A percentile compares a stretch with the other conserved stretches of the same genome.
Evolutionary conservation across 2,329 filamentous ascomycete species (phyloP).

Genomic region (Drechslerella dactyloides): DNA sequence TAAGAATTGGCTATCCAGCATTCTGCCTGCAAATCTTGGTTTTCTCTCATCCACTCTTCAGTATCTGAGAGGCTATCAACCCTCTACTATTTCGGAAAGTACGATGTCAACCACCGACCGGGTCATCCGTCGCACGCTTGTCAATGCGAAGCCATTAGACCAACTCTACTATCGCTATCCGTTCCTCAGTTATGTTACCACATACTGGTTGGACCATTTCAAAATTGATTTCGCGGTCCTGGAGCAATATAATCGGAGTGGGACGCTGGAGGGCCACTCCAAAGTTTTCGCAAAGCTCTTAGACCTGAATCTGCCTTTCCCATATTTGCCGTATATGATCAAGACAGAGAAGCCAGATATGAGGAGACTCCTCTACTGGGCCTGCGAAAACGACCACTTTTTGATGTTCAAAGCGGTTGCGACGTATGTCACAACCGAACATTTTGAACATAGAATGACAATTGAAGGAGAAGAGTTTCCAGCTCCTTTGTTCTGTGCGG

Average conservation of each 20-base stretch:
- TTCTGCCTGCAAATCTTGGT: background rate
- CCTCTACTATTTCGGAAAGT: background rate
- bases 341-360: background rate
- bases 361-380: background rate
- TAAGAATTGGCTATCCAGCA: background rate
- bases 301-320: background rate
- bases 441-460: background rate
- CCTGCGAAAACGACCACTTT: slow-evolving; percentile 12
- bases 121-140: background rate
- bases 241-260: background rate
- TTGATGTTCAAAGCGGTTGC: background rate
- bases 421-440: background rate
- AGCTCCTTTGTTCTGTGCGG: background rate
- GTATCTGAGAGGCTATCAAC: background rate
- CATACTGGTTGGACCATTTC: slow-evolving; percentile 22
- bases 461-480: background rate
- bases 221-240: background rate
- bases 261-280: background rate
- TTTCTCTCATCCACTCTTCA: slow-evolving; percentile 3
- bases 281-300: background rate
- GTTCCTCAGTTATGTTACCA: slow-evolving; percentile 10
- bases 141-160: background rate
- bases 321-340: background rate
- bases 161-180: slow-evolving; percentile 2
- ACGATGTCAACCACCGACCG: background rate